Base-by-base conservation (phyloP, 805 yeast genomes). In the Isabelozyma heimii region DNA sequence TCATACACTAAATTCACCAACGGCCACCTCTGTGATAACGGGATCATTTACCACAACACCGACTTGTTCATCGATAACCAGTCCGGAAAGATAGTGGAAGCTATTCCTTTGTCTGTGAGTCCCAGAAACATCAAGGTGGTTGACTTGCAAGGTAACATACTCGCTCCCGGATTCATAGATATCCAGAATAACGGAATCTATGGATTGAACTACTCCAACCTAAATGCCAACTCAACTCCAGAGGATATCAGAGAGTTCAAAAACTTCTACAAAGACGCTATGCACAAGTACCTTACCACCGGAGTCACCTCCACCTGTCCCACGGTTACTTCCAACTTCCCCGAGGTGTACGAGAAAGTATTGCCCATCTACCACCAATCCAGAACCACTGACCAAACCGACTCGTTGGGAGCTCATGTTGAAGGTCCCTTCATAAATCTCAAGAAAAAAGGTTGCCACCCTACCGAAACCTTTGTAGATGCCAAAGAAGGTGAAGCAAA, bases 281-380 rank as follows among this genome's bases (percentile, higher is more conserved):
- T 78, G 81, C 59, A 67, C 41, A 71, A 74, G 51, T 70, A 76
- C 48, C 59, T 81, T 42, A 53, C 69, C 41, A 77, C 83, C 10
- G 85, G 85, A 9, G 82, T 77, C 28, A 81, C 85, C 7, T 62
- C 79, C 6, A 65, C 72, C 38, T 81, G 85, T 59, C 85, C 85
- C 13, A 81, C 85, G 4, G 69, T 81, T 43, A 78, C 83, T 5
- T 76, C 83, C 5, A 77, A 74, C 38, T 75, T 73, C 54, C 75
- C 79, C 6, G 71, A 74, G 43, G 80, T 77, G 33, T 81, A 81
- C 59, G 60, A 61, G 17, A 73, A 70, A 49, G 78, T 77, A 9
- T 65, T 81, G 46, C 82, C 81, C 5, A 52, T 70, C 26, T 67
- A 79, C 50, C 63, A 63, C 15, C 64, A 66, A 30, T 60, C 69